These are phyloP conservation scores for Isoetes engelmannii DNA, from an alignment of 83 land plant genomes.

Conservation along the genomic window DNA sequence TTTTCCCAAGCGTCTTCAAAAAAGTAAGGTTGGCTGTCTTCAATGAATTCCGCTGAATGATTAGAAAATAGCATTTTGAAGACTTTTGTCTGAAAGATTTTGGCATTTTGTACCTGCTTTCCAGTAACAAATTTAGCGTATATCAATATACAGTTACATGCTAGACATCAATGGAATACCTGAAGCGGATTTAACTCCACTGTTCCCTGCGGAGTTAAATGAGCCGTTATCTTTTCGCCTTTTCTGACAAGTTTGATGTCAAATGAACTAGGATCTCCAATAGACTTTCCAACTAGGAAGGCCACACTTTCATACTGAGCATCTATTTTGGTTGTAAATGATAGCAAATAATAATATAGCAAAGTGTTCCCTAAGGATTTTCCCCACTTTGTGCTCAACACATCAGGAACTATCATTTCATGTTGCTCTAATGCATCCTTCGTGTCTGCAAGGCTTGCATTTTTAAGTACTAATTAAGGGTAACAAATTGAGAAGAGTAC, in stretches of 20 bases:
- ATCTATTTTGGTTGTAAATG: constrained; percentile 48
- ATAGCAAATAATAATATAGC: constrained; percentile 45
- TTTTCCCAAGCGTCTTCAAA: constrained; percentile 12
- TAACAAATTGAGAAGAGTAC: neutral
- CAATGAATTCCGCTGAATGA: neutral
- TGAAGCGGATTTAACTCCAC: constrained; percentile 38
- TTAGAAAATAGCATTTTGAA: constrained; percentile 16
- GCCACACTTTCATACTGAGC: constrained; percentile 56
- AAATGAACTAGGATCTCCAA: constrained; percentile 46
- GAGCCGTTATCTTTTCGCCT: constrained; percentile 50
- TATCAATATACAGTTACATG: neutral
- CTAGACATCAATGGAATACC: constrained; percentile 30
- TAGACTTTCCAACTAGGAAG: constrained; percentile 54
- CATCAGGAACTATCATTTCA: constrained; percentile 62
- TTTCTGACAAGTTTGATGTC: constrained; percentile 53
- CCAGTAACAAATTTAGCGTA: neutral
- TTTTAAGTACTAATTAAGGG: neutral
- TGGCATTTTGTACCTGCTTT: constrained; percentile 17
- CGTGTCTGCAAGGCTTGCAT: neutral
- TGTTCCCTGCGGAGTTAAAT: constrained; percentile 40
- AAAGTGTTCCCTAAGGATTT: constrained; percentile 19
- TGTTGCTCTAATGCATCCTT: constrained; percentile 35
- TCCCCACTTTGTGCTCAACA: constrained; percentile 39
- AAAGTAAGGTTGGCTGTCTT: neutral
- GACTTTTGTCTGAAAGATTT: constrained; percentile 11